Percentiles rank a stretch among this genome's conserved stretches.
Conservation (phyloP, 1,139 yeast species). For the Pichia terricola region DNA sequence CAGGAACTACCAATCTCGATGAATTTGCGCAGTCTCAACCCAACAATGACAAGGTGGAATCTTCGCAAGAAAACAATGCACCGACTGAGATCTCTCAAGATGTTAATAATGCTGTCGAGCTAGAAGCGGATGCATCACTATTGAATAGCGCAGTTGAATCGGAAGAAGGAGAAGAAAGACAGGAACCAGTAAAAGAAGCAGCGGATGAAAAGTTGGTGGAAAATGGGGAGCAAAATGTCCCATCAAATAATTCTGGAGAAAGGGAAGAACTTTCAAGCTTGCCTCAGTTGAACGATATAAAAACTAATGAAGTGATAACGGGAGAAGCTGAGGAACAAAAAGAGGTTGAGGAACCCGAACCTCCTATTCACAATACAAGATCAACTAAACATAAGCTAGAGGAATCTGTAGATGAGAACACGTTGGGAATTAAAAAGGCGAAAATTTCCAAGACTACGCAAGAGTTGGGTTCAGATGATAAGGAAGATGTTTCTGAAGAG, state of each 20-base stretch:
- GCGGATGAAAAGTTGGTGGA: too few species aligned
- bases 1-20: too few species aligned
- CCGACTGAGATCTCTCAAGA: not conserved
- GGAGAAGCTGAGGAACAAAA: too few species aligned
- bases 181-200: too few species aligned
- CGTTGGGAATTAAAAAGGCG: not conserved
- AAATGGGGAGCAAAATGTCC: too few species aligned
- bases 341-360: too few species aligned
- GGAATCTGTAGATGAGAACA: not conserved
- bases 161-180: not conserved
- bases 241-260: not conserved
- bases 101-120: too few species aligned
- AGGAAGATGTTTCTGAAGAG: too few species aligned
- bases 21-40: too few species aligned
- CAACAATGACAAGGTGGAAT: too few species aligned
- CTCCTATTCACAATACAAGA: not conserved
- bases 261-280: not conserved
- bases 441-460: not conserved
- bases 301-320: not conserved
- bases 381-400: constrained; percentile 3
- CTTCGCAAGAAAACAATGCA: not conserved
- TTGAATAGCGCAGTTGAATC: not conserved
- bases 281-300: too few species aligned
- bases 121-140: too few species aligned
- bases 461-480: not conserved